Evolutionary conservation across 2,329 filamentous ascomycete species (phyloP), one percentile per base, ranked within the genome.

Genomic region (Colletotrichum plurivorum): DNA sequence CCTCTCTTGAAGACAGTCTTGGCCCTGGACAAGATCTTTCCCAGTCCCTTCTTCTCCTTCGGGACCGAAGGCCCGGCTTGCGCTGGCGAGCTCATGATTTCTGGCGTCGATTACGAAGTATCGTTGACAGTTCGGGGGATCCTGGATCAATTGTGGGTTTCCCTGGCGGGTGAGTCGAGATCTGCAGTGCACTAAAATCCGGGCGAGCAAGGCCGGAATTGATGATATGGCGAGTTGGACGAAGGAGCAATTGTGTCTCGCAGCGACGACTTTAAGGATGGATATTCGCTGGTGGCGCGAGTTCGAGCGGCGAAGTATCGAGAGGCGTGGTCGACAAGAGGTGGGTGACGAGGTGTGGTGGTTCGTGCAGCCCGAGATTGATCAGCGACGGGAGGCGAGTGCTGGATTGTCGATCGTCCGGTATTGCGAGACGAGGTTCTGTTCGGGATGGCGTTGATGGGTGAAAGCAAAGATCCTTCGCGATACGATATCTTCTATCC

Each of bases 1-100:
- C 81, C 77, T 72, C 79, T 83, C 76, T 79, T 86, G 64, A 87
- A 79, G 39, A 85, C 84, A 3, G 84, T 84, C 80, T 83, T 88
- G 75, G 86, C 80, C 43, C 84, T 80, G 43, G 82, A 82, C 39
- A 88, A 70, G 20, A 88, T 78, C 73, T 81, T 86, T 63, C 81
- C 82, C 31, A 88, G 72, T 13, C 83, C 82, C 75, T 80, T 86
- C 78, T 83, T 86, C 73, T 83, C 82, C 54, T 76, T 77, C 58
- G 78, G 76, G 62, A 72, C 71, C 45, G 77, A 79, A 46, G 79
- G 77, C 73, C 79, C 79, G 56, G 75, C 76, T 68, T 80, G 83
- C 63, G 80, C 78, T 52, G 79, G 76, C 13, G 83, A 83, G 69
- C 83, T 85, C 84, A 85, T 86, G 66, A 45, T 77, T 60, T 27